Evolutionary conservation across 441 rosid species (phyloP).

Genomic region (Pelargonium myrrhifolium): DNA sequence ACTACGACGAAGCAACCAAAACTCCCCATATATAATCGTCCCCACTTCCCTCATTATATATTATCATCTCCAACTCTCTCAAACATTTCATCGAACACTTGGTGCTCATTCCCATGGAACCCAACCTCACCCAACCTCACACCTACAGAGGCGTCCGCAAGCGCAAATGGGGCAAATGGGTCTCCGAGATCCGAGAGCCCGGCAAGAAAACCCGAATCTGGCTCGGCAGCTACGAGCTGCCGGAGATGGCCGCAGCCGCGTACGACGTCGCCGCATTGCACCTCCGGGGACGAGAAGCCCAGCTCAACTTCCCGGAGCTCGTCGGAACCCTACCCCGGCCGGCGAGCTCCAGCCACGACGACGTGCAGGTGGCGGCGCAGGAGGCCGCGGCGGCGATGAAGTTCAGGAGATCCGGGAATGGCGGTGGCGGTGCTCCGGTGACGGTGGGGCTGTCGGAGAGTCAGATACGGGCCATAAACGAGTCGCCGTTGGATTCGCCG

Average conservation of each 20-base stretch:
- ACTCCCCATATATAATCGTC: background rate
- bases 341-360: slow-evolving; percentile 28
- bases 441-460: slow-evolving; percentile 47
- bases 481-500: slow-evolving; percentile 74
- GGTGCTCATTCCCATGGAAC: background rate
- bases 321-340: slow-evolving; percentile 29
- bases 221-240: slow-evolving; percentile 43
- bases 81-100: background rate
- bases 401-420: slow-evolving; percentile 15
- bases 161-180: slow-evolving; percentile 56
- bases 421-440: background rate
- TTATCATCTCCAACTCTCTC: background rate
- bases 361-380: slow-evolving; percentile 41
- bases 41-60: too few species aligned
- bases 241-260: slow-evolving; percentile 51
- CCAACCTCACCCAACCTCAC: background rate
- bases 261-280: slow-evolving; percentile 44
- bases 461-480: slow-evolving; percentile 75
- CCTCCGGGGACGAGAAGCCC: slow-evolving; percentile 32
- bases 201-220: slow-evolving; percentile 41
- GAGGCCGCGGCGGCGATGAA: slow-evolving; percentile 30
- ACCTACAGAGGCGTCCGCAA: slow-evolving; percentile 35
- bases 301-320: slow-evolving; percentile 37
- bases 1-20: background rate
- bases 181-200: slow-evolving; percentile 45